phyloP scores from a whole-genome alignment of 768 basidiomycete species.

The Ephemerocybe angulata region DNA sequence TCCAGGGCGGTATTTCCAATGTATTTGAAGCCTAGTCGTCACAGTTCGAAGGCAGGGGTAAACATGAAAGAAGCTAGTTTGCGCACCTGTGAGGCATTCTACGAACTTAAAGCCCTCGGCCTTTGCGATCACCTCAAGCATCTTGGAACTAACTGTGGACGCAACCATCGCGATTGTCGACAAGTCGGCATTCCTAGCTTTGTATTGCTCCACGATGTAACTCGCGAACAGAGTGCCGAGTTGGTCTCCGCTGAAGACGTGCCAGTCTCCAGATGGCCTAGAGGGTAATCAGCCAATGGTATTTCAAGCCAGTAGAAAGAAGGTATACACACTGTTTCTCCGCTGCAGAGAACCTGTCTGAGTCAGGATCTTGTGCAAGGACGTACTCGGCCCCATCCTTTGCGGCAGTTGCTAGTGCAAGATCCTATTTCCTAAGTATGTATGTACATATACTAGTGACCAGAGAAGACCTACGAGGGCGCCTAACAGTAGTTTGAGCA shows the following conservation, averaged over 20 bases:
- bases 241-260: slow-evolving; percentile 80
- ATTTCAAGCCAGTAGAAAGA: no score
- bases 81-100: slow-evolving; percentile 78
- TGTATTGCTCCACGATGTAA: slow-evolving; percentile 39
- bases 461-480: slow-evolving; percentile 23
- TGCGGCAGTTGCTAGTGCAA: slow-evolving; percentile 65
- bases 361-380: slow-evolving; percentile 87
- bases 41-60: slow-evolving; percentile 12
- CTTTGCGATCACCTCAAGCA: slow-evolving; percentile 75
- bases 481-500: slow-evolving; percentile 6
- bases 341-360: slow-evolving; percentile 78
- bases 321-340: slow-evolving; percentile 50
- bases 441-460: no score
- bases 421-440: slow-evolving; percentile 46
- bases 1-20: slow-evolving; percentile 80
- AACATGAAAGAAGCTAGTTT: slow-evolving; percentile 1
- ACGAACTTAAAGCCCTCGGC: slow-evolving; percentile 78
- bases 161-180: slow-evolving; percentile 80
- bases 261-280: slow-evolving; percentile 57
- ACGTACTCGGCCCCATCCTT: slow-evolving; percentile 54
- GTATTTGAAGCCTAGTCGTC: slow-evolving; percentile 72
- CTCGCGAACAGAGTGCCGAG: slow-evolving; percentile 55
- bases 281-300: no score
- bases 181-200: slow-evolving; percentile 38
- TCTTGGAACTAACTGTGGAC: slow-evolving; percentile 88